phyloP scores from a whole-genome alignment of 139 green algal genomes.

The Klebsormidium nitens region DNA sequence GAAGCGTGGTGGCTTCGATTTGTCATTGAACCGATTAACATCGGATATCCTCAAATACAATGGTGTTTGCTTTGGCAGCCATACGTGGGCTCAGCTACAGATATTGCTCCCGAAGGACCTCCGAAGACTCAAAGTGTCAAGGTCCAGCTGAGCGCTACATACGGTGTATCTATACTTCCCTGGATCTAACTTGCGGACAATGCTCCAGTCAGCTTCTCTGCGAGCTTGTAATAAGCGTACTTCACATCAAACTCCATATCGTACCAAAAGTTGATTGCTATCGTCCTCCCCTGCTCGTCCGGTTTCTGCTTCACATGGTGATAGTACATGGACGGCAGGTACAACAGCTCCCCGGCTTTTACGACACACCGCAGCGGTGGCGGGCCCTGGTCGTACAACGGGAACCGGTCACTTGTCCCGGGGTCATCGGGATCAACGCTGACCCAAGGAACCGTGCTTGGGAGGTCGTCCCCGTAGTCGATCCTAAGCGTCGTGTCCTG shows the following conservation, averaged over 20 bases:
- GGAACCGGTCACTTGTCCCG: constrained; percentile 6
- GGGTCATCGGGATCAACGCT: constrained; percentile 2
- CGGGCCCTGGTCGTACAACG: constrained; percentile 7
- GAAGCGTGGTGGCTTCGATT: no score
- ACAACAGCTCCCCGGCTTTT: constrained; percentile 3
- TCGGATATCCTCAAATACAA: no score
- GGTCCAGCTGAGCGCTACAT: no score
- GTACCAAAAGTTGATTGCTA: constrained; percentile 29
- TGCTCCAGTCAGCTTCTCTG: not conserved
- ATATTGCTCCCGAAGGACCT: no score
- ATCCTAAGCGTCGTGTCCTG: not conserved
- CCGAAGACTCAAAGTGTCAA: no score
- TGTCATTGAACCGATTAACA: no score
- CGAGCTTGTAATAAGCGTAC: constrained; percentile 10
- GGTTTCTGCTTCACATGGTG: constrained; percentile 11
- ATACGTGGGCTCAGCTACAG: no score
- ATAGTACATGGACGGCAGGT: constrained; percentile 13
- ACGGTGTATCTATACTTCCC: no score
- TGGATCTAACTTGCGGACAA: no score
- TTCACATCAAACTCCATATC: constrained; percentile 22
- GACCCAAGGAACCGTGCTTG: constrained; percentile 1
- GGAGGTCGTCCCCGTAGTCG: not conserved
- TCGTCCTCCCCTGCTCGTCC: not conserved
- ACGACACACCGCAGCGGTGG: constrained; percentile 10
- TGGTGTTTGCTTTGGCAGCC: no score